Evolutionary conservation across 2,329 filamentous ascomycete genomes (phyloP), one percentile per base, ranked within the genome.

Genomic region (Fusarium sp.): DNA sequence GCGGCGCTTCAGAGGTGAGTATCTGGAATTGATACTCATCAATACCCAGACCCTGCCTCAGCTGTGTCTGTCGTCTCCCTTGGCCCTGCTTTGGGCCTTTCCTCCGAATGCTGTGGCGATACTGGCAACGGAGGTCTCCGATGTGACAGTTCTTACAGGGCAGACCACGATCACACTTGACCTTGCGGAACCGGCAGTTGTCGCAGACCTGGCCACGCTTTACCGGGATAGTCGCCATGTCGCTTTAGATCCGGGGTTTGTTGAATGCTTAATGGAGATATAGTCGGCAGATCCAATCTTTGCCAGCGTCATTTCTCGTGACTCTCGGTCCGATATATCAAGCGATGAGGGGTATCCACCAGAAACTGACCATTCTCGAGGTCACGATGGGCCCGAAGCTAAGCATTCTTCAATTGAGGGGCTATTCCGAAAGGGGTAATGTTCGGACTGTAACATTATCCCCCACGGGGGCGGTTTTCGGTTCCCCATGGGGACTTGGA

Each of bases 131-230:
- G 52, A 80, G 69, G n/a, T 73, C 66, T 7, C 72, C 72, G 33
- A 70, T 56, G 55, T 73, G 62, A 70, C 79, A 80, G 50, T 76
- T 79, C 60, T 68, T 75, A 55, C 78, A 80, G 12, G 78, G 79
- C 31, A 74, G 47, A 5, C 73, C 76, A 17, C 79, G 78, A 61
- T 81, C 79, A 56, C 79, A 81, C 59, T 79, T 81, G 55, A 80
- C 77, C 60, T 81, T 81, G 58, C 79, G 75, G 49, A 75, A 79
- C 44, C 77, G 77, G 44, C 77, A 79, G 61, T 75, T 79, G 49
- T 79, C 77, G 65, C 77, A 79, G 11, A 77, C 77, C 50, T 79
- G 77, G 33, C 62, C 44, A 15, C 71, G 62, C 39, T 65, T 67
- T 38, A 47, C 49, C 22, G 46, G 47, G 22, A 33, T 27, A 44